These are phyloP conservation scores for Colletotrichum musae DNA, from an alignment of 2,329 filamentous ascomycete species.

Conservation along the genomic window DNA sequence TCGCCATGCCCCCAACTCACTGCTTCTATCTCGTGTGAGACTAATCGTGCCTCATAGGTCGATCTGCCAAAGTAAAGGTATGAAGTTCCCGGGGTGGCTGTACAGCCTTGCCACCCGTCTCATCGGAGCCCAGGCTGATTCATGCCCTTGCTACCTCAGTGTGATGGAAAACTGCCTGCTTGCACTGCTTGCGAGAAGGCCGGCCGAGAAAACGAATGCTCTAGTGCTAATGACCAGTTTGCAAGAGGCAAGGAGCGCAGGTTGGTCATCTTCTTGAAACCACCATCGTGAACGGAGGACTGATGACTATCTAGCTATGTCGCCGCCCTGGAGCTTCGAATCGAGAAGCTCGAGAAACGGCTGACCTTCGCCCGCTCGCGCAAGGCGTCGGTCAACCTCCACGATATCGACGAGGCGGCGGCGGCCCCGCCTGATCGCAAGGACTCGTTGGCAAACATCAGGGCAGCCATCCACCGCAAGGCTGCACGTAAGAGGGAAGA, in stretches of 20 bases:
- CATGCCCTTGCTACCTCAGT: constrained; percentile 61
- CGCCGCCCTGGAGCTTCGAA: constrained; percentile 90
- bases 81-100: constrained; percentile 21
- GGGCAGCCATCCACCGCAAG: constrained; percentile 75
- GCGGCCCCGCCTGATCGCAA: constrained; percentile 61
- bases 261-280: constrained; percentile 53
- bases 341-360: constrained; percentile 88
- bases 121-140: constrained; percentile 21
- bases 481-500: constrained; percentile 79
- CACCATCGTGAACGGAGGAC: background rate
- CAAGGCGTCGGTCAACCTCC: constrained; percentile 78
- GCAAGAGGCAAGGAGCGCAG: constrained; percentile 95
- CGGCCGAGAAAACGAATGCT: constrained; percentile 88
- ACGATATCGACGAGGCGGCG: constrained; percentile 67
- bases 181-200: constrained; percentile 96
- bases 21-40: constrained; percentile 34
- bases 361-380: constrained; percentile 79
- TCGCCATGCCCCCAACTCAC: constrained; percentile 36
- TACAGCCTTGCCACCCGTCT: background rate
- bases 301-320: constrained; percentile 76
- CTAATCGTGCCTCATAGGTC: constrained; percentile 62
- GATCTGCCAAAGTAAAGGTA: constrained; percentile 93
- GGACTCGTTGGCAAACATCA: constrained; percentile 74
- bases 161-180: constrained; percentile 94
- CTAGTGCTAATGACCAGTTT: constrained; percentile 95